Evolutionary conservation across 2,329 filamentous ascomycete species (phyloP).

Genomic region (Gaeumannomyces sp.): DNA sequence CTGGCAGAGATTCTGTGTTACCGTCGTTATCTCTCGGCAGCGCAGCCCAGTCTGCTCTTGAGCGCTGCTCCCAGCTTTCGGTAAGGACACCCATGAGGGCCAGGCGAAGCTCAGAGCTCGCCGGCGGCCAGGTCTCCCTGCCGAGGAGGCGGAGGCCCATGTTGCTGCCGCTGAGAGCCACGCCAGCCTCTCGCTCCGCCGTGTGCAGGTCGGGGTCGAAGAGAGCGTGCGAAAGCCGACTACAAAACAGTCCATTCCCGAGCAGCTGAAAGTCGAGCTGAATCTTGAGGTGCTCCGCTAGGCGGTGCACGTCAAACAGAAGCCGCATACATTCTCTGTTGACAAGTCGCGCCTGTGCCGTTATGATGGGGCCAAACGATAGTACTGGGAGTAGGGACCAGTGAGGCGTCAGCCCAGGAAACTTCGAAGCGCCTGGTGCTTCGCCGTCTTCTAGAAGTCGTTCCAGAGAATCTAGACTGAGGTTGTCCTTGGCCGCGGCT

Average conservation of each 20-base stretch:
- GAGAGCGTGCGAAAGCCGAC: conserved; percentile 71
- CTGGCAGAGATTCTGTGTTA: conserved; percentile 42
- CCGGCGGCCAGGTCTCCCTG: conserved; percentile 83
- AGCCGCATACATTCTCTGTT: conserved; percentile 69
- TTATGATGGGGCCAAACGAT: conserved; percentile 69
- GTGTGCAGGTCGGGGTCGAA: conserved; percentile 79
- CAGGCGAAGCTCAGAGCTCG: conserved; percentile 85
- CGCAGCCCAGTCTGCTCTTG: conserved; percentile 24
- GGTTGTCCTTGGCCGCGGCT: conserved; percentile 23
- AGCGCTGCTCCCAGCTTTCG: conserved; percentile 52
- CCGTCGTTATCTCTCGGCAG: conserved; percentile 16
- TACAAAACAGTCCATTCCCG: conserved; percentile 77
- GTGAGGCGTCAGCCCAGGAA: conserved; percentile 36
- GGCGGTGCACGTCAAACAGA: conserved; percentile 66
- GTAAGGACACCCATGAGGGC: conserved; percentile 79
- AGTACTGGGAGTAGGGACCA: conserved; percentile 59
- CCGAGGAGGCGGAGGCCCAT: conserved; percentile 82
- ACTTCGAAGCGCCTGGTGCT: too few species aligned
- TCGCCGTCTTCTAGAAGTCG: background rate
- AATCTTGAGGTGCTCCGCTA: conserved; percentile 66
- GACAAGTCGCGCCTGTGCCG: conserved; percentile 68
- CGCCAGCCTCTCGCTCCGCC: conserved; percentile 63
- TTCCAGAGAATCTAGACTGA: conserved; percentile 18
- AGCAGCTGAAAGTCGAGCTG: conserved; percentile 79
- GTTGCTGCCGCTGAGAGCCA: conserved; percentile 59